Base-by-base conservation (phyloP, 192 early-diverging fungal genomes). In the Dissophora ornata region DNA sequence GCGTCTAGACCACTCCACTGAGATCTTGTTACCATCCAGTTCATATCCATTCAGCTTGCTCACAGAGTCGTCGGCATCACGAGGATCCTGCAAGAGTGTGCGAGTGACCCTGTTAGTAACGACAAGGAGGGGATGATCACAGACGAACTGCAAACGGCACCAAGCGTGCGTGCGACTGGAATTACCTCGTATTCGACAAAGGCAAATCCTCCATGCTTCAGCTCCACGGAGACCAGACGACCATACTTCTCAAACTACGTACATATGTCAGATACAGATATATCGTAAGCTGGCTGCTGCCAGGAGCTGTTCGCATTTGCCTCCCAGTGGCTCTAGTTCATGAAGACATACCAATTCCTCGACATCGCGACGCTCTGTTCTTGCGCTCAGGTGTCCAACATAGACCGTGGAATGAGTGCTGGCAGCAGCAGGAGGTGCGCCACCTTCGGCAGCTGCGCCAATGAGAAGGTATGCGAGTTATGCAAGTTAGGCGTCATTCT, bases 151-250 rank as follows among this genome's bases (percentile, higher is more conserved):
- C n/a, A n/a, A n/a, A n/a, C n/a, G n/a, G n/a, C n/a, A n/a, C n/a
- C n/a, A n/a, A n/a, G n/a, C n/a, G n/a, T n/a, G n/a, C n/a, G n/a
- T n/a, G 9, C 48, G 9, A 50, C 24, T 50, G 50, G 18, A 30
- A 52, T 16, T 71, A 82, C 81, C 78, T 84, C 85, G 52, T 83
- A 84, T 26, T 86, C 85, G 41, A 84, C 83, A 75, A 86, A 86
- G 4, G 82, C 81, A 61, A 82, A 86, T 21, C 85, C 85, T 36
- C 79, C 80, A 15, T 81, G 85, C 60, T 86, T 86, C 32, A 86
- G 52, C 55, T 86, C 83, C 5, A 86, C 82, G 53, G 70, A 75
- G 40, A 82, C 32, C 8, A 86, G 62, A 38, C 81, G 83, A 12
- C 85, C 85, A 51, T 80, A 85, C 29, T 82, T 81, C 63, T 83